Evolutionary conservation across 1,139 yeast species (phyloP), one percentile per base, ranked within the genome.

Genomic region (Torulaspora pretoriensis): DNA sequence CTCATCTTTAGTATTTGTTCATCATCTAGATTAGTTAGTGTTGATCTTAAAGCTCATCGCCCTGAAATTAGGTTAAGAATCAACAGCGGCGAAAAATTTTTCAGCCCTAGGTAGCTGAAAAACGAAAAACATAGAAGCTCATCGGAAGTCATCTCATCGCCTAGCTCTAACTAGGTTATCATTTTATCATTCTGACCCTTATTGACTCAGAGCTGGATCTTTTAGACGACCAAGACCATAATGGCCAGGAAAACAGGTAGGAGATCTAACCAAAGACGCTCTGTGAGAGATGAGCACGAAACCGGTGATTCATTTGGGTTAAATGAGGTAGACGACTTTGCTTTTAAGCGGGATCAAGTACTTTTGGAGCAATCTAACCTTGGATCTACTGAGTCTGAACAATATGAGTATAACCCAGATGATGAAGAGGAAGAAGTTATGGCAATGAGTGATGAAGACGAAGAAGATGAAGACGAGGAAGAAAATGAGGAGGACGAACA

Each of bases 261-360:
- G 7, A 46, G 37, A 8, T n/a, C 17, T 25, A 40, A 35, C 24
- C 33, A 27, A 25, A 44, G 28, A 12, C 41, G 19, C 13, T 32
- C 42, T 12, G 16, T 30, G 7, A 31, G 29, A 13, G 42, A 12
- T 12, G 25, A 38, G n/a, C 38, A 37, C 12, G 23, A 17, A 17
- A 14, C 25, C 27, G 45, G 57, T 16, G 63, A 61, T 44, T 54
- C 60, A 3, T 66, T 65, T 52, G 73, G 72, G 7, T 61, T 75
- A 28, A 81, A 82, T 60, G 95, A 84, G 57, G 83, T 85, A 8
- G 95, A 86, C 60, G 78, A 75, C 23, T 83, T 84, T 64, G 80
- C 81, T 54, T 77, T 77, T n/a, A 78, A 77, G 50, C 74, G 74
- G 54, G 90, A 83, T 56, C 75, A 79, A 61, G 65, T 82, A 8